Conservation (phyloP, 2,329 filamentous ascomycete genomes). For the Colletotrichum tropicicola region DNA sequence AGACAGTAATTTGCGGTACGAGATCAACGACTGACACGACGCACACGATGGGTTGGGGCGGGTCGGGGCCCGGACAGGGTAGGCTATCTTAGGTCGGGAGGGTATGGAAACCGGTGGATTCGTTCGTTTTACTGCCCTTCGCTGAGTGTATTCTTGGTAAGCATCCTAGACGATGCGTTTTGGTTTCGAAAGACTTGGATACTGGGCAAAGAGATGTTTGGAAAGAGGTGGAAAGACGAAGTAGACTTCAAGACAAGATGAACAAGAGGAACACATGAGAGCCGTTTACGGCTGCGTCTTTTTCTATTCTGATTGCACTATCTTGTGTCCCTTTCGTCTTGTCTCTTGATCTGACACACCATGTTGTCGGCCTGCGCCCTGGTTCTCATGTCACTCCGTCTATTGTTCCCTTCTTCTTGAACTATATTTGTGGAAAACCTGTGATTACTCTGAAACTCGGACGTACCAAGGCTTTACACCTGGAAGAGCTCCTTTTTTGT, state of each 20-base stretch:
- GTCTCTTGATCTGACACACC: too few species aligned
- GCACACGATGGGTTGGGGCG: background rate
- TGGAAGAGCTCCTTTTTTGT: too few species aligned
- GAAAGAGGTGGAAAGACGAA: background rate
- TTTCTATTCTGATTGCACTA: too few species aligned
- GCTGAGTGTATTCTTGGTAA: background rate
- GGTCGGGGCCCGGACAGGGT: background rate
- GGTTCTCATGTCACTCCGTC: too few species aligned
- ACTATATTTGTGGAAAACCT: too few species aligned
- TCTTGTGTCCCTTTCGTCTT: too few species aligned
- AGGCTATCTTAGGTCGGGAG: background rate
- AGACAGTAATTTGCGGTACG: conserved; percentile 1
- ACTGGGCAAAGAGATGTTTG: background rate
- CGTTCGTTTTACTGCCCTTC: background rate
- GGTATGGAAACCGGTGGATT: background rate
- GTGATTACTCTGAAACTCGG: too few species aligned
- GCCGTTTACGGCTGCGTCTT: too few species aligned
- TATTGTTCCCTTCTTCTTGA: too few species aligned
- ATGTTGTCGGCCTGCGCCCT: too few species aligned
- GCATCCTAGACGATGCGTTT: background rate
- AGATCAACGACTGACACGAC: conserved; percentile 19
- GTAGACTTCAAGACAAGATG: background rate
- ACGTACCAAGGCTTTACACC: too few species aligned
- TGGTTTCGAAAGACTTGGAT: background rate
- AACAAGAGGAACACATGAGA: too few species aligned